Base-by-base conservation (phyloP, 345 rosid species). In the Murraya paniculata region DNA sequence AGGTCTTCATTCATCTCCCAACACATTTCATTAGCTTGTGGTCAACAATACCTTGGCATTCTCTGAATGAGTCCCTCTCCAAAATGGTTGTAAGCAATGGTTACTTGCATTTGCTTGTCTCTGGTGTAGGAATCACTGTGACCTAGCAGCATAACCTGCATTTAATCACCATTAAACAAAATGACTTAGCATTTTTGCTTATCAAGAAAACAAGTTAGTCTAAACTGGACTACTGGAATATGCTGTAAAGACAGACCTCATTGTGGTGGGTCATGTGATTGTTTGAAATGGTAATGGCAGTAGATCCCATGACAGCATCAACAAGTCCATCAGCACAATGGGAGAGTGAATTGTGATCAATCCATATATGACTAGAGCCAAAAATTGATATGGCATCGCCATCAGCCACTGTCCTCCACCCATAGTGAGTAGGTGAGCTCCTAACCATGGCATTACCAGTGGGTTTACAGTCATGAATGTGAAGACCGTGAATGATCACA, bases 221-320 rank as follows among this genome's bases (percentile, higher is more conserved):
- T n/a, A 74, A 25, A 53, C 25, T 10, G 19, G 4, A 9, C 28
- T 19, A n/a, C 13, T 30, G 19, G 31, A 78, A 28, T 6, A 24
- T 48, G 41, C 75, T 28, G 79, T 25, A 41, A 66, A 48, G 57
- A 78, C 79, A 5, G 31, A 92, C 98, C 97, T 94, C 98, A 66
- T 94, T 94, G 87, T 94, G 98, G 89, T 94, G 94, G 64, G 97
- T 87, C 22, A 94, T 45, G 85, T 94, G 93, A 82, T 94, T 94
- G 84, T 94, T 94, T 70, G 98, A 89, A 76, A 94, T 82, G 39
- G 98, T 94, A 61, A 94, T 90, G 68, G 97, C 93, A 39, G 97
- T 94, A 38, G 98, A 94, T 48, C 97, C 98, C 97, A 92, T 91
- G 83, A 94, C 88, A 74, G 98, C 98, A 82, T 94, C 98, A 78